Base-by-base conservation (phyloP, 306 rosid genomes). In the Elaeagnus macrophylla region DNA sequence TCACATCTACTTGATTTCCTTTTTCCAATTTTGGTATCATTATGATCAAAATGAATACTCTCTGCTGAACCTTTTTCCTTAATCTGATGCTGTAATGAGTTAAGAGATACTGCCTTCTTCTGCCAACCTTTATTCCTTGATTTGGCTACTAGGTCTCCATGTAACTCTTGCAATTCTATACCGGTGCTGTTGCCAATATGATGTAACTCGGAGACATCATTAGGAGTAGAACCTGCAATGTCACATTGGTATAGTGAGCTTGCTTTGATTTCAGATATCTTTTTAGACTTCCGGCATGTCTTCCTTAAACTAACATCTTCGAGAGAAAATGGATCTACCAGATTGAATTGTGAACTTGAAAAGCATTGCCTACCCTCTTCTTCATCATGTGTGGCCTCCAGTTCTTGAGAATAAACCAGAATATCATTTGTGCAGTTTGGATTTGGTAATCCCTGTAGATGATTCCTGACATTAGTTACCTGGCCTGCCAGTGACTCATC, bases 201-300 rank as follows among this genome's bases (percentile, higher is more conserved):
- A 55, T 47, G 74, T 37, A 62, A 59, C 73, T 60, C 74, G 32
- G 56, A 59, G 66, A 51, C 70, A 53, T 86, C 78, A 40, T 66
- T 70, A 43, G 75, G 68, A 56, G 76, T 67, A 60, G 73, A 67
- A 57, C 51, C 62, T 46, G 53, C 49, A 62, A 56, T 66, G 61
- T 69, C 71, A 62, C 79, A 57, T 61, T 62, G 78, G 65, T 54
- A 60, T 39, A 72, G 56, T 62, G 64, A 60, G 65, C 77, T 77
- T 70, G 60, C 57, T 71, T 81, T 79, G 60, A 87, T 82, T 79
- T 93, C 84, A 36, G 99, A 93, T 56, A 84, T 77, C 87, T 65
- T 82, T 71, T 81, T 93, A 69, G 85, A 79, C 79, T 81, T 93
- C 74, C 82, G 79, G 62, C 71, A 79, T 38, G 54, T 60, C 79